These are phyloP conservation scores for Coffea humblotiana DNA, from an alignment of 305 asterid species.

Conservation along the genomic window DNA sequence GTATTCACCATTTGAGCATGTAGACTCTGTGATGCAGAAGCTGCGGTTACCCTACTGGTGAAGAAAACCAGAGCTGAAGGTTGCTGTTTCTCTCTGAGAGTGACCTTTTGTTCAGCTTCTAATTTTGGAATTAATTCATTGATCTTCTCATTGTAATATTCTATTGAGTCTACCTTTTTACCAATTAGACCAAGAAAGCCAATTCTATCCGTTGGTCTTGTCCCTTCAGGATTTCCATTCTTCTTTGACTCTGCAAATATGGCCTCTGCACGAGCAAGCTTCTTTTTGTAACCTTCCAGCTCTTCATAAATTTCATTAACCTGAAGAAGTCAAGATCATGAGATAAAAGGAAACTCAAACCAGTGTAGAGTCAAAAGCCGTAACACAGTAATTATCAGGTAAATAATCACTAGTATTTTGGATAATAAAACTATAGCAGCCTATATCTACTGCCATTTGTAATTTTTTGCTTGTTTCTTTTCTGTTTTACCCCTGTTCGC, in stretches of 20 bases:
- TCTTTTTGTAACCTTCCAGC: slow-evolving; percentile 71
- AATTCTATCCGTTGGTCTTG: slow-evolving; percentile 55
- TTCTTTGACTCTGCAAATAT: slow-evolving; percentile 53
- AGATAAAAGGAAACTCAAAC: slow-evolving; percentile 2
- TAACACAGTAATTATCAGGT: neutral
- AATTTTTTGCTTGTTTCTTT: neutral
- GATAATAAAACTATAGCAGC: neutral
- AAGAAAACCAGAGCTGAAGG: slow-evolving; percentile 73
- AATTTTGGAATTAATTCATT: slow-evolving; percentile 50
- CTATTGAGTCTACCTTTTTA: slow-evolving; percentile 72
- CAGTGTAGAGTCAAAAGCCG: too few species aligned
- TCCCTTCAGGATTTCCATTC: slow-evolving; percentile 55
- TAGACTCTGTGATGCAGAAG: slow-evolving; percentile 79
- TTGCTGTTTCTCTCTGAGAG: slow-evolving; percentile 74
- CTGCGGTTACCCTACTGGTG: slow-evolving; percentile 69
- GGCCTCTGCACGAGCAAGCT: slow-evolving; percentile 75
- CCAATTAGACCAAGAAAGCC: slow-evolving; percentile 83
- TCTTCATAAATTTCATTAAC: slow-evolving; percentile 64
- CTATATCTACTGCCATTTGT: neutral
- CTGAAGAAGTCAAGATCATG: slow-evolving; percentile 36
- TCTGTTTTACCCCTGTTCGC: neutral
- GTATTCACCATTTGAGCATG: slow-evolving; percentile 66
- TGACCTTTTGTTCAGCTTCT: slow-evolving; percentile 69
- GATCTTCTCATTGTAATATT: slow-evolving; percentile 62
- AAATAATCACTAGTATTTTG: neutral